A percentile compares a stretch with the other conserved stretches of the same genome.
Evolutionary conservation across 331 rosid genomes (phyloP).

Genomic region (Pyrus hybrid): DNA sequence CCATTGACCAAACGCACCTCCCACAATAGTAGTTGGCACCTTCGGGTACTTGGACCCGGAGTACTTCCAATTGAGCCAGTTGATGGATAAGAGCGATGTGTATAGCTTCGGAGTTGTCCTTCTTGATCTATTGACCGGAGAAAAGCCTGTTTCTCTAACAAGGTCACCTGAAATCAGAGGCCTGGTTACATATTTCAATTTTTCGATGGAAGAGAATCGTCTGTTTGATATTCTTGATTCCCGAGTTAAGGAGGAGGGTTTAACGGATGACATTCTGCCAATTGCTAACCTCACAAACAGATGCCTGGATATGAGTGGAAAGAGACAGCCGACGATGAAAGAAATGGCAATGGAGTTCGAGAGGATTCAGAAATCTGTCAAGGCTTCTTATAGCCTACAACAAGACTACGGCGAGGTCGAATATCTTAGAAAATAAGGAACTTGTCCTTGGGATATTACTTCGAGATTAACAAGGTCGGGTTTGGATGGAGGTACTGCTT

Average conservation of each 20-base stretch:
- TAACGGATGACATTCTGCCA: background rate
- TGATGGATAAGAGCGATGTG: constrained; percentile 14
- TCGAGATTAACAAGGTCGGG: background rate
- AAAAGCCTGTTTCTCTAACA: background rate
- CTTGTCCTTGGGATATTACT: constrained; percentile 1
- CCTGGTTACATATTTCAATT: constrained; percentile 5
- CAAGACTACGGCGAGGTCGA: background rate
- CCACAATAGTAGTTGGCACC: constrained; percentile 12
- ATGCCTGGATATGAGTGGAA: constrained; percentile 15
- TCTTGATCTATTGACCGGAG: constrained; percentile 13
- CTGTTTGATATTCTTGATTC: constrained; percentile 10
- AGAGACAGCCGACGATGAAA: constrained; percentile 15
- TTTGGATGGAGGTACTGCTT: background rate
- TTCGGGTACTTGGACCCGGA: constrained; percentile 25
- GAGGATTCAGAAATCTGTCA: background rate
- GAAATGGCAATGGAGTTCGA: constrained; percentile 16
- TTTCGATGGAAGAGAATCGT: background rate
- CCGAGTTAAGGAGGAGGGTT: background rate
- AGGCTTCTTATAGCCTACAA: background rate
- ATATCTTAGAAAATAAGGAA: background rate
- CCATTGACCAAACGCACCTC: constrained; percentile 17
- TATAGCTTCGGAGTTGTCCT: constrained; percentile 17
- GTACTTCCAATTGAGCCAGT: constrained; percentile 9
- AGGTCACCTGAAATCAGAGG: constrained; percentile 5
- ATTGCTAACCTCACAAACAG: constrained; percentile 1